These are phyloP conservation scores for Diaporthe citrichinensis DNA, from an alignment of 2,329 filamentous ascomycete genomes.

Conservation along the genomic window DNA sequence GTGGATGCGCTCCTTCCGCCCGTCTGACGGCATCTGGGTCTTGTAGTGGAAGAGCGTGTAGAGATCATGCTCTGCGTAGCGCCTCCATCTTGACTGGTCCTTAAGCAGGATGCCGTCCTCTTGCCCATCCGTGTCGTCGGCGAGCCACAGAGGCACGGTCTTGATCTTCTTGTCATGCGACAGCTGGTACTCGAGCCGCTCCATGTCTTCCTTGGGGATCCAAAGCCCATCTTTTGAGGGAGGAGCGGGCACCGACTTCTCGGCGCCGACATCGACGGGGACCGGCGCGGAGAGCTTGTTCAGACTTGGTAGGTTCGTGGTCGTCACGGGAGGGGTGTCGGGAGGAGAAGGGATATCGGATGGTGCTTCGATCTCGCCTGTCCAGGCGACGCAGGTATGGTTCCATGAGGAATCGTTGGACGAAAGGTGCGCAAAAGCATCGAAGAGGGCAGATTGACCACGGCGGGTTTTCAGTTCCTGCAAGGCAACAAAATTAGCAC, in stretches of 20 bases:
- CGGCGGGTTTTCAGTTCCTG: conserved; percentile 83
- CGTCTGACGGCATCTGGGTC: conserved; percentile 90
- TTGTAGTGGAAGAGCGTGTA: conserved; percentile 98
- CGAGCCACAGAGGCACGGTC: conserved; percentile 90
- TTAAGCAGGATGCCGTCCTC: conserved; percentile 80
- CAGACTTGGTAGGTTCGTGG: conserved; percentile 67
- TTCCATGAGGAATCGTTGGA: conserved; percentile 90
- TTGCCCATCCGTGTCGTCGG: conserved; percentile 78
- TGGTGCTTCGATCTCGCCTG: conserved; percentile 81
- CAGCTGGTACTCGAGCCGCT: conserved; percentile 81
- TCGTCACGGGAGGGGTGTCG: conserved; percentile 63
- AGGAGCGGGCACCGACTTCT: conserved; percentile 67
- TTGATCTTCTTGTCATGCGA: conserved; percentile 80
- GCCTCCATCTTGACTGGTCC: conserved; percentile 88
- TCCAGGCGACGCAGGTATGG: conserved; percentile 95
- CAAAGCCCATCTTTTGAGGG: conserved; percentile 77
- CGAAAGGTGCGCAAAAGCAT: conserved; percentile 89
- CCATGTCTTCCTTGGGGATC: conserved; percentile 78
- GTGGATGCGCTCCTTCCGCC: conserved; percentile 82
- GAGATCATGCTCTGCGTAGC: conserved; percentile 91
- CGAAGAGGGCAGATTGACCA: conserved; percentile 92
- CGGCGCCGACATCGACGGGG: conserved; percentile 71
- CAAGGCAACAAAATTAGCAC: conserved; percentile 8
- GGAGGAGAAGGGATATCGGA: conserved; percentile 61
- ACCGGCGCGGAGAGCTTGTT: conserved; percentile 86